Evolutionary conservation across 2,329 filamentous ascomycete species (phyloP).

Genomic region (Lachnellula occidentalis): DNA sequence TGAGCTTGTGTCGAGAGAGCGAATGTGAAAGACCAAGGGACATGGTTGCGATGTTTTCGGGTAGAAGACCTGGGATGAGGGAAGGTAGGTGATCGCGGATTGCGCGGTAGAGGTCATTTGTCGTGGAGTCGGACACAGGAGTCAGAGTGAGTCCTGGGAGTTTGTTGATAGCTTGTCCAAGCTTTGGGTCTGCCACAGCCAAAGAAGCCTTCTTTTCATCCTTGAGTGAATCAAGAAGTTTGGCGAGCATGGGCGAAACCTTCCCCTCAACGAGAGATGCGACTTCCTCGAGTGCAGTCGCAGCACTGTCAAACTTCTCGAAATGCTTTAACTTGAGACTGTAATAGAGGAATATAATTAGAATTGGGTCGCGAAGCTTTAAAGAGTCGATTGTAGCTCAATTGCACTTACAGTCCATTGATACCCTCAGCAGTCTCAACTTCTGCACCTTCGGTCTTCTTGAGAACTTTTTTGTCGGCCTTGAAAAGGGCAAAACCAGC

Average conservation of each 20-base stretch:
- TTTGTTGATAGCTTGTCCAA: constrained; percentile 88
- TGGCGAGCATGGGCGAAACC: constrained; percentile 79
- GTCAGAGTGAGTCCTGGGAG: constrained; percentile 82
- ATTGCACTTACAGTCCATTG: constrained; percentile 68
- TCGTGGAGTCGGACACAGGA: constrained; percentile 73
- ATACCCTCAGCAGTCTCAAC: constrained; percentile 77
- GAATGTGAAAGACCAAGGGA: constrained; percentile 94
- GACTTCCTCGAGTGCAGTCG: constrained; percentile 84
- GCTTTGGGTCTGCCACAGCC: constrained; percentile 88
- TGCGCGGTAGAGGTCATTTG: constrained; percentile 86
- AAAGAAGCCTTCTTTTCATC: constrained; percentile 96
- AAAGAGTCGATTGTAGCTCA: constrained; percentile 8
- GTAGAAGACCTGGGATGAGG: constrained; percentile 80
- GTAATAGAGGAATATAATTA: constrained; percentile 16
- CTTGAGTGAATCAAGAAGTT: constrained; percentile 83
- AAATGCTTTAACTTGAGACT: constrained; percentile 96
- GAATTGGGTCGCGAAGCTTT: constrained; percentile 6
- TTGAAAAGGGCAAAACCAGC: constrained; percentile 94
- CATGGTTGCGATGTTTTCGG: constrained; percentile 88
- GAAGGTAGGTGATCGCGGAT: constrained; percentile 88
- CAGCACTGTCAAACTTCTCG: constrained; percentile 92
- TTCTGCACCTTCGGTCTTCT: constrained; percentile 72
- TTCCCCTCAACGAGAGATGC: constrained; percentile 87
- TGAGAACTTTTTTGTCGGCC: constrained; percentile 96
- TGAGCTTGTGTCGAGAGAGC: constrained; percentile 93